Percentiles rank a stretch among this genome's conserved stretches.
Conservation (phyloP, 2,329 filamentous ascomycete species). For the Alternaria sp. region DNA sequence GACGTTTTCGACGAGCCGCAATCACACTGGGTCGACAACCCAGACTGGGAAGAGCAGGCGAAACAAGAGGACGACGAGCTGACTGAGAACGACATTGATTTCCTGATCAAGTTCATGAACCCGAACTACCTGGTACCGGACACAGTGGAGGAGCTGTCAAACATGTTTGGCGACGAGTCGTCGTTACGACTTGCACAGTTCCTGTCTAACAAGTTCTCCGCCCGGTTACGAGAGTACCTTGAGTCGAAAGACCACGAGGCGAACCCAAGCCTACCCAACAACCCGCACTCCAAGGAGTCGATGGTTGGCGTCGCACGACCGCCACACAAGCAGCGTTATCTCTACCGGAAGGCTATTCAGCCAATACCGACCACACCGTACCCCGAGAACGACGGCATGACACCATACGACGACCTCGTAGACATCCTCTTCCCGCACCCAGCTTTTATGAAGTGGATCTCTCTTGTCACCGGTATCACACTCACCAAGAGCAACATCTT, state of each 20-base stretch:
- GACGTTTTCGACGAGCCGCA: conserved; percentile 87
- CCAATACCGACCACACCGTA: conserved; percentile 43
- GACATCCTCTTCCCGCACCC: conserved; percentile 82
- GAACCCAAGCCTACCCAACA: conserved; percentile 52
- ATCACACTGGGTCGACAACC: conserved; percentile 59
- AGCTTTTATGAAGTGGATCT: conserved; percentile 89
- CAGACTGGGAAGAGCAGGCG: conserved; percentile 41
- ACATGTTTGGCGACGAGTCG: conserved; percentile 81
- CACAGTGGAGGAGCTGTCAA: conserved; percentile 80
- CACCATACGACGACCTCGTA: conserved; percentile 74
- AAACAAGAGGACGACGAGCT: conserved; percentile 63
- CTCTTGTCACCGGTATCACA: conserved; percentile 76
- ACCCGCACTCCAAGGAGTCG: conserved; percentile 37
- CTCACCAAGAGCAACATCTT: conserved; percentile 77
- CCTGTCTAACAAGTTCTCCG: conserved; percentile 77
- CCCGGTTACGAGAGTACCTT: conserved; percentile 73
- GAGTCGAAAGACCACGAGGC: conserved; percentile 56
- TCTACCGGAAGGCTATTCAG: conserved; percentile 72
- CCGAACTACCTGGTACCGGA: conserved; percentile 92
- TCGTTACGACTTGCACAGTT: conserved; percentile 83
- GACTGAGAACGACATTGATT: conserved; percentile 82
- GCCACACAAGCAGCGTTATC: conserved; percentile 92
- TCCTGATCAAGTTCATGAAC: conserved; percentile 86
- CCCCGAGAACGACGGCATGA: conserved; percentile 40
- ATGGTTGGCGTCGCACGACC: conserved; percentile 73